Conservation (phyloP, 2,329 filamentous ascomycete genomes). For the Cadophora sp. region DNA sequence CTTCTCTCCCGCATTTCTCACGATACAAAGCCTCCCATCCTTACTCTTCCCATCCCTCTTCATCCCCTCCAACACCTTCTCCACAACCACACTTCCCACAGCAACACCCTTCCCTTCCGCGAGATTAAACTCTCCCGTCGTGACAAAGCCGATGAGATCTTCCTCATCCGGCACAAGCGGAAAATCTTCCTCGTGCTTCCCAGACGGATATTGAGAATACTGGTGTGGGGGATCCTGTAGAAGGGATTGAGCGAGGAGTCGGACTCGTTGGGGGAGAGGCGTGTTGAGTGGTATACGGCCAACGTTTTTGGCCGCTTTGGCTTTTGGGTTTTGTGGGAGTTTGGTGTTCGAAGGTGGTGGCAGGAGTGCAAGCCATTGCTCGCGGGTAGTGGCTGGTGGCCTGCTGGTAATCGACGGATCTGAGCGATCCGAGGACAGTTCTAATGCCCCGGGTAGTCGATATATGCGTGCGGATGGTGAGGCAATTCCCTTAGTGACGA, state of each 20-base stretch:
- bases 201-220: conserved; percentile 51
- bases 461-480: conserved; percentile 82
- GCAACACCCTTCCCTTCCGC: conserved; percentile 77
- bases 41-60: conserved; percentile 38
- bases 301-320: conserved; percentile 27
- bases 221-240: conserved; percentile 51
- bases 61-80: conserved; percentile 58
- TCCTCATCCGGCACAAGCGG: conserved; percentile 74
- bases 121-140: conserved; percentile 83
- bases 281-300: conserved; percentile 41
- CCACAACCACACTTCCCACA: conserved; percentile 72
- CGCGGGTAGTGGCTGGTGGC: conserved; percentile 56
- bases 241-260: conserved; percentile 56
- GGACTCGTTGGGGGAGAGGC: conserved; percentile 44
- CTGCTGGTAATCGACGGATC: conserved; percentile 42
- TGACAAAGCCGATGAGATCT: conserved; percentile 90
- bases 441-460: conserved; percentile 67
- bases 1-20: conserved; percentile 80
- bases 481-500: conserved; percentile 74
- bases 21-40: conserved; percentile 72
- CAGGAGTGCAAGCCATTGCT: conserved; percentile 73
- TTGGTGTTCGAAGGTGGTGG: conserved; percentile 41
- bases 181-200: conserved; percentile 52
- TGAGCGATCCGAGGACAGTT: conserved; percentile 9
- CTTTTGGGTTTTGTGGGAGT: conserved; percentile 37